A percentile compares a stretch with the other conserved stretches of the same genome.
These are phyloP conservation scores for Dalbergia cochinchinensis DNA, from an alignment of 306 rosid species.

Conservation along the genomic window DNA sequence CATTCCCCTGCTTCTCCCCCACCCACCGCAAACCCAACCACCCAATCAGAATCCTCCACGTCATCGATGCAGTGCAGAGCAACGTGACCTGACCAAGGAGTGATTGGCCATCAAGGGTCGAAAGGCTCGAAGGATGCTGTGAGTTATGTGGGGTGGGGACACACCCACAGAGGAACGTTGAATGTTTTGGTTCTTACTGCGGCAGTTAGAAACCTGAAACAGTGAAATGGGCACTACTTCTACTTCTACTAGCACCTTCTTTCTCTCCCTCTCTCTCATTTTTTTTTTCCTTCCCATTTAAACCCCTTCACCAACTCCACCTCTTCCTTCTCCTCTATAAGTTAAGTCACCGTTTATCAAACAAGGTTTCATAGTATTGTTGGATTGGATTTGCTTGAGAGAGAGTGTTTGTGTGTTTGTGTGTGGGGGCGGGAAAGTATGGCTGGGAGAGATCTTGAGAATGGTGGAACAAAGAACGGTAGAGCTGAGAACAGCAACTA, in stretches of 20 bases:
- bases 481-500: constrained; percentile 35
- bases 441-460: constrained; percentile 69
- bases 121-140: not conserved
- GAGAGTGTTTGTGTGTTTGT: not conserved
- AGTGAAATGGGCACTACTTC: constrained; percentile 32
- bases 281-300: constrained; percentile 36
- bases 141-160: not conserved
- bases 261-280: not conserved
- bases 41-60: constrained; percentile 7
- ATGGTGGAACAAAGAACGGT: constrained; percentile 53
- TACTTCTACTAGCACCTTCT: not conserved
- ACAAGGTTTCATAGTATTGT: constrained; percentile 1
- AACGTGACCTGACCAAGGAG: not conserved
- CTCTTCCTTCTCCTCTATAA: constrained; percentile 10
- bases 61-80: constrained; percentile 2
- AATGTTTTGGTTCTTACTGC: not conserved
- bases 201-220: constrained; percentile 53
- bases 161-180: not conserved
- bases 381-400: not conserved
- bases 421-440: constrained; percentile 34
- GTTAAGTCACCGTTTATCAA: constrained; percentile 27
- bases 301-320: constrained; percentile 43
- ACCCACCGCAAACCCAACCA: not conserved
- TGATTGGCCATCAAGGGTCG: not conserved
- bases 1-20: not conserved